Percentiles rank a stretch among this genome's conserved stretches.
Conservation (phyloP, 2,329 filamentous ascomycete genomes). For the Hymenoscyphus albidus region DNA sequence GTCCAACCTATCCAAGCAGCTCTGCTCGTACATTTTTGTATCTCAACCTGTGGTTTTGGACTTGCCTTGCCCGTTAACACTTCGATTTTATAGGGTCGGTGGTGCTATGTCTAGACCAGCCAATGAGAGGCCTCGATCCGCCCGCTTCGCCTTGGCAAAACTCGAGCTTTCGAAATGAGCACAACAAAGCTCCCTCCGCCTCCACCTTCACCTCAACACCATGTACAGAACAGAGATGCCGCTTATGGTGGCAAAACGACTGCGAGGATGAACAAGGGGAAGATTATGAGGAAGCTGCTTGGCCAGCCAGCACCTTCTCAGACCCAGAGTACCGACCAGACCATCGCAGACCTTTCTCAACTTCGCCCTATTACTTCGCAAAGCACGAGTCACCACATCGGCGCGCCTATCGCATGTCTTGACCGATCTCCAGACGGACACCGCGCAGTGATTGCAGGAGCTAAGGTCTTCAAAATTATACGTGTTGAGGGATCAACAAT, state of each 20-base stretch:
- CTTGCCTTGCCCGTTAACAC: not conserved
- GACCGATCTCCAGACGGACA: conserved; percentile 56
- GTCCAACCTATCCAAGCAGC: not conserved
- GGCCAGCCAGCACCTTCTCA: conserved; percentile 24
- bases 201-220: not conserved
- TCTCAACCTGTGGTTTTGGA: not conserved
- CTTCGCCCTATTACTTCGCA: conserved; percentile 44
- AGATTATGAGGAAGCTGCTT: conserved; percentile 34
- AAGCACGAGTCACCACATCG: conserved; percentile 49
- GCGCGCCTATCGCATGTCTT: conserved; percentile 53
- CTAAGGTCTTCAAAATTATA: conserved; percentile 57
- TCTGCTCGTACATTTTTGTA: not conserved
- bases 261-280: conserved; percentile 33
- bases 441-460: conserved; percentile 54
- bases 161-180: conserved; percentile 4
- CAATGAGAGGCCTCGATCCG: not conserved
- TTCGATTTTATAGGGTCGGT: not conserved
- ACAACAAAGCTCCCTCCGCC: conserved; percentile 8
- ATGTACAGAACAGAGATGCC: conserved; percentile 22
- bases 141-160: not conserved
- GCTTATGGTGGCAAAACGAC: conserved; percentile 21
- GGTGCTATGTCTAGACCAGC: not conserved
- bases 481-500: conserved; percentile 49
- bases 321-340: conserved; percentile 20
- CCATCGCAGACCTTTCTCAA: conserved; percentile 24